A percentile compares a stretch with the other conserved stretches of the same genome.
Conservation (phyloP, 805 yeast genomes). For the Zygoascus tannicola region DNA sequence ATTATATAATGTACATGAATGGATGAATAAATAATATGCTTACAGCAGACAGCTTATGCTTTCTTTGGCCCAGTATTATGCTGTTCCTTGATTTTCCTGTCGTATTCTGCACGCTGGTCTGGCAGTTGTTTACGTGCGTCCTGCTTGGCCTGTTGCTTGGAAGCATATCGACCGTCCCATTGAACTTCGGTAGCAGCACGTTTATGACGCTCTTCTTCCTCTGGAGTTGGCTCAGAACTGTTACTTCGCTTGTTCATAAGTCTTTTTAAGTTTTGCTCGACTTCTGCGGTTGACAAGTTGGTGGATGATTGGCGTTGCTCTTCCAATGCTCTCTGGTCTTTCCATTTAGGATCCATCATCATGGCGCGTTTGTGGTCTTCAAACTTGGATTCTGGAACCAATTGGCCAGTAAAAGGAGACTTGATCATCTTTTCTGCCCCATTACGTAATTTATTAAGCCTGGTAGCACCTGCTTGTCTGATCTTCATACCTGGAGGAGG, state of each 20-base stretch:
- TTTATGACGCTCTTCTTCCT: conserved; percentile 12
- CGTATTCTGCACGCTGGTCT: not conserved
- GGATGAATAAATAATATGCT: too few species aligned
- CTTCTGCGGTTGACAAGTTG: conserved; percentile 28
- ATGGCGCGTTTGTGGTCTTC: conserved; percentile 56
- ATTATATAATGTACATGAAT: not conserved
- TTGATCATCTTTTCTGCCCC: conserved; percentile 35
- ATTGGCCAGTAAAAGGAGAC: conserved; percentile 73
- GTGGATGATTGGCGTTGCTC: conserved; percentile 26
- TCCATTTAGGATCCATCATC: conserved; percentile 69
- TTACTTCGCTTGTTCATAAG: conserved; percentile 24
- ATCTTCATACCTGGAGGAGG: conserved; percentile 41
- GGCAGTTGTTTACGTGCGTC: conserved; percentile 10
- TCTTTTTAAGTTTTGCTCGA: conserved; percentile 30
- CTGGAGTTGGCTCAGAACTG: not conserved
- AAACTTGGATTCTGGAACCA: conserved; percentile 61
- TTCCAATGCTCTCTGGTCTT: conserved; percentile 45
- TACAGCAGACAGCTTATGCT: not conserved
- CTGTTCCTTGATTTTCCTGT: not conserved
- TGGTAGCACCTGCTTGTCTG: conserved; percentile 60
- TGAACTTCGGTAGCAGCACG: conserved; percentile 15
- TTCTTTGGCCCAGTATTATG: not conserved
- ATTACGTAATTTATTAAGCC: conserved; percentile 34
- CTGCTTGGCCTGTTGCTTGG: conserved; percentile 16
- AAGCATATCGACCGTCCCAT: conserved; percentile 20